Evolutionary conservation across 2,329 filamentous ascomycete species (phyloP).

Genomic region (Colletotrichum sp.): DNA sequence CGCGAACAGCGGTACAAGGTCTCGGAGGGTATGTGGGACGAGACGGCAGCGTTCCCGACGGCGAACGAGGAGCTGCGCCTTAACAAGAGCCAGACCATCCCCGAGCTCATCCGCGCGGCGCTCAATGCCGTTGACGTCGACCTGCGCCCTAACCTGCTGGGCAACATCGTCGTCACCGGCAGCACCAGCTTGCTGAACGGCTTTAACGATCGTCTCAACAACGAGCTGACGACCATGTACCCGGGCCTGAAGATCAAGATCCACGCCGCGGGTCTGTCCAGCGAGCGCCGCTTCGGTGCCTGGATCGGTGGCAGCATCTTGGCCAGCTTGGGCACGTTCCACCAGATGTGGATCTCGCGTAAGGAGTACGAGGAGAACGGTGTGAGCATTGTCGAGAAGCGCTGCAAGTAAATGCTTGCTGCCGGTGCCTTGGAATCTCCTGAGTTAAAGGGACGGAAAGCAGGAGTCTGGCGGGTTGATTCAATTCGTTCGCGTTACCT

Average conservation of each 20-base stretch:
- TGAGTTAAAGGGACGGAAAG: background rate
- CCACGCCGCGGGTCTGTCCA: conserved; percentile 83
- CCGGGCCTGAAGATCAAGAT: conserved; percentile 88
- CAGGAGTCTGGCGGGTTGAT: conserved; percentile 12
- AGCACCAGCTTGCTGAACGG: conserved; percentile 87
- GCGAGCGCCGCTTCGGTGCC: conserved; percentile 87
- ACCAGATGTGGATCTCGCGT: conserved; percentile 98
- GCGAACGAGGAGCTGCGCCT: conserved; percentile 43
- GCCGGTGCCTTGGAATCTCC: background rate
- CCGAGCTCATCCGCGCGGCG: conserved; percentile 79
- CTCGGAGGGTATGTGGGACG: conserved; percentile 90
- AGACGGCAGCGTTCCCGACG: conserved; percentile 70
- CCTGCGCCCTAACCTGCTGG: conserved; percentile 79
- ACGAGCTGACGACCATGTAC: conserved; percentile 81
- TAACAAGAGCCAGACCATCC: conserved; percentile 79
- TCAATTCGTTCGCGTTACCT: conserved; percentile 1
- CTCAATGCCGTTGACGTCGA: conserved; percentile 87
- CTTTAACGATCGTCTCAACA: conserved; percentile 88
- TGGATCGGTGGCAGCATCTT: conserved; percentile 98
- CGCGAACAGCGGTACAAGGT: conserved; percentile 85
- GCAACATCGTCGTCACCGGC: conserved; percentile 92
- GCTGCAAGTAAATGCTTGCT: conserved; percentile 74
- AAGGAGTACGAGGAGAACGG: conserved; percentile 99
- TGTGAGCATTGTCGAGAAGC: conserved; percentile 87
- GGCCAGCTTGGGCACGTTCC: conserved; percentile 93